These are phyloP conservation scores for Cutaneotrichosporon sp. DNA, from an alignment of 1,284 basidiomycete species.

Conservation along the genomic window DNA sequence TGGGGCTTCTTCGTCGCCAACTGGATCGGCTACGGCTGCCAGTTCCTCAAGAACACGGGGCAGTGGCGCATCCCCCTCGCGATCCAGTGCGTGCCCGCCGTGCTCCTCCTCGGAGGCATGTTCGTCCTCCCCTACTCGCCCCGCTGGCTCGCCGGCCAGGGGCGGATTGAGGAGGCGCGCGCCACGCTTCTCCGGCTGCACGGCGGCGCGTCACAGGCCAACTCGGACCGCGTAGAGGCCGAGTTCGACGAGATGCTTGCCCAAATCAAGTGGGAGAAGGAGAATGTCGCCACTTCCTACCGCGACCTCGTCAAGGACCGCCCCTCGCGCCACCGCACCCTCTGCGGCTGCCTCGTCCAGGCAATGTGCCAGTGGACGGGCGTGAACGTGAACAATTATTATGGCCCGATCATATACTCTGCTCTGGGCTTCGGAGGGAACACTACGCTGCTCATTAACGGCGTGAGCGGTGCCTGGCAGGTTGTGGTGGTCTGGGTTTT, in stretches of 20 bases:
- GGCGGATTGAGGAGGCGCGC: constrained; percentile 40
- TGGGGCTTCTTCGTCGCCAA: constrained; percentile 15
- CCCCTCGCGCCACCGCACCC: constrained; percentile 31
- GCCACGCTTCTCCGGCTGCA: constrained; percentile 43
- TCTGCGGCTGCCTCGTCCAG: constrained; percentile 52
- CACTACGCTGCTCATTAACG: constrained; percentile 60
- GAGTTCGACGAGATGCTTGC: constrained; percentile 46
- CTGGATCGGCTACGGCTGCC: constrained; percentile 64
- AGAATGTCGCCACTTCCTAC: constrained; percentile 38
- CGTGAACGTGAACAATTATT: constrained; percentile 58
- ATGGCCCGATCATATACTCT: constrained; percentile 57
- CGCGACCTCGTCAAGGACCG: constrained; percentile 27
- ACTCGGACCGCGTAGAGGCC: constrained; percentile 36
- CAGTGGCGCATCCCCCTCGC: constrained; percentile 58
- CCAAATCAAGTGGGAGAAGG: constrained; percentile 38
- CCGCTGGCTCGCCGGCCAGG: constrained; percentile 61
- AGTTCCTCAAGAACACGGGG: constrained; percentile 58
- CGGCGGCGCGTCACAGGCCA: constrained; percentile 50
- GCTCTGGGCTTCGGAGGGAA: constrained; percentile 50
- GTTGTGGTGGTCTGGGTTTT: constrained; percentile 63
- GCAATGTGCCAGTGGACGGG: constrained; percentile 68
- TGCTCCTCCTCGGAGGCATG: constrained; percentile 55
- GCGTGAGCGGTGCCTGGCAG: constrained; percentile 65
- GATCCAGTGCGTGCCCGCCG: constrained; percentile 47
- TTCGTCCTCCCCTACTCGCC: constrained; percentile 59